Conservation (phyloP, 2,329 filamentous ascomycete genomes). For the Alternaria sp. region DNA sequence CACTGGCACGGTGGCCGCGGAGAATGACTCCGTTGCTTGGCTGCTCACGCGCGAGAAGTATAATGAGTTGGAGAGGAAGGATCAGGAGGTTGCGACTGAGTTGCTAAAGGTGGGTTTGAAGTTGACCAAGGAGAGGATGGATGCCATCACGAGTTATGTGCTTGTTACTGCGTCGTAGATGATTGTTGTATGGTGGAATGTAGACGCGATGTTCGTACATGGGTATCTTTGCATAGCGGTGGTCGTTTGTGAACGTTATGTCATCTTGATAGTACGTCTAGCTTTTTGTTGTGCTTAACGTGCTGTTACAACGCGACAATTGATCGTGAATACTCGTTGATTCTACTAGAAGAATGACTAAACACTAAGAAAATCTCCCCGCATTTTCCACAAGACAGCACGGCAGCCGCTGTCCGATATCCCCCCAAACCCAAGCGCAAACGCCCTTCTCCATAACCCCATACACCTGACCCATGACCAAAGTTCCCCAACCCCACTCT, state of each 20-base stretch:
- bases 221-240: background rate
- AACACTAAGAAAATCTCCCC: too few relatives aligned
- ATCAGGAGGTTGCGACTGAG: constrained; percentile 82
- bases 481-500: too few relatives aligned
- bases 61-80: constrained; percentile 71
- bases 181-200: background rate
- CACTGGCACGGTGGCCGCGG: constrained; percentile 84
- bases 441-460: too few relatives aligned
- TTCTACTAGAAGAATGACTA: too few relatives aligned
- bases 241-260: background rate
- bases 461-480: too few relatives aligned
- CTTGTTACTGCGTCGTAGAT: constrained; percentile 43
- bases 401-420: too few relatives aligned
- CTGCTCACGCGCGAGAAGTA: constrained; percentile 75
- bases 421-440: too few relatives aligned
- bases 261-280: background rate
- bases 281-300: too few relatives aligned
- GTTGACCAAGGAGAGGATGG: constrained; percentile 92
- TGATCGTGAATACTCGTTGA: too few relatives aligned
- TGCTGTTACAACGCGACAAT: too few relatives aligned
- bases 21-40: constrained; percentile 84
- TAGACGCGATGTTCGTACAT: background rate
- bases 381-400: too few relatives aligned
- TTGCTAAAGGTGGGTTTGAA: constrained; percentile 87
- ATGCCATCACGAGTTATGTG: constrained; percentile 62